Evolutionary conservation across 352 stramenopile species (phyloP).

Genomic region (Peronosclerospora sorghi): DNA sequence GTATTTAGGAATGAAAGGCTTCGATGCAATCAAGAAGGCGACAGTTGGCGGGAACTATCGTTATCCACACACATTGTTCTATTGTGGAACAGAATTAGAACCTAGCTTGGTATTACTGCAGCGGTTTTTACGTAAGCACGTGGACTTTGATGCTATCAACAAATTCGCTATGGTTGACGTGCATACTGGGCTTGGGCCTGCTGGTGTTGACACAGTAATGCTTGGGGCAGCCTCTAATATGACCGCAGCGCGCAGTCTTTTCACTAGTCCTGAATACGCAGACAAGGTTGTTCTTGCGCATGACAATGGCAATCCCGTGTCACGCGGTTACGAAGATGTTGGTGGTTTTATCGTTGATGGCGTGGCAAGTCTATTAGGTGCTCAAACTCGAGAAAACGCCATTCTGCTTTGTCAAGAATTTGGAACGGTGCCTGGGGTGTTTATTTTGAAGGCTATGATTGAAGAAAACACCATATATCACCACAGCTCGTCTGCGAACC

Average conservation of each 20-base stretch:
- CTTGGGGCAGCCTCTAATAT: slow-evolving; percentile 18
- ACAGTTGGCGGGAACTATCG: slow-evolving; percentile 87
- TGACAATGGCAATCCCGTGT: slow-evolving; percentile 24
- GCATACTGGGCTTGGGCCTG: slow-evolving; percentile 85
- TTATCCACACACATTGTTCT: slow-evolving; percentile 75
- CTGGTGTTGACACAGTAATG: slow-evolving; percentile 51
- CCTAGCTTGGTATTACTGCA: slow-evolving; percentile 50
- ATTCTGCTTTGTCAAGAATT: slow-evolving; percentile 58
- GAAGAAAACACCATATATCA: slow-evolving; percentile 58
- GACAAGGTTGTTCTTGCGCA: slow-evolving; percentile 23
- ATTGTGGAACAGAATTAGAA: slow-evolving; percentile 69
- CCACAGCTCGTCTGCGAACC: slow-evolving; percentile 23
- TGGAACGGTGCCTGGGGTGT: slow-evolving; percentile 43
- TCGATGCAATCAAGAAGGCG: slow-evolving; percentile 63
- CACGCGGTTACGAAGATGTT: slow-evolving; percentile 44
- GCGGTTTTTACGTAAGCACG: slow-evolving; percentile 43
- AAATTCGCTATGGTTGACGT: slow-evolving; percentile 85
- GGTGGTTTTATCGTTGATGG: slow-evolving; percentile 33
- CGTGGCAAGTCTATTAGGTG: slow-evolving; percentile 18
- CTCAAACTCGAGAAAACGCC: slow-evolving; percentile 12
- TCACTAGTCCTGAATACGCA: slow-evolving; percentile 12
- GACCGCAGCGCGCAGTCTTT: slow-evolving; percentile 18
- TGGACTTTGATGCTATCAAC: slow-evolving; percentile 27
- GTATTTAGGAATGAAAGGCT: slow-evolving; percentile 29
- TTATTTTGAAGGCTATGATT: slow-evolving; percentile 47